A percentile compares a stretch with the other conserved stretches of the same genome.
Evolutionary conservation across 768 basidiomycete genomes (phyloP).

Genomic region (Jaapia argillacea): DNA sequence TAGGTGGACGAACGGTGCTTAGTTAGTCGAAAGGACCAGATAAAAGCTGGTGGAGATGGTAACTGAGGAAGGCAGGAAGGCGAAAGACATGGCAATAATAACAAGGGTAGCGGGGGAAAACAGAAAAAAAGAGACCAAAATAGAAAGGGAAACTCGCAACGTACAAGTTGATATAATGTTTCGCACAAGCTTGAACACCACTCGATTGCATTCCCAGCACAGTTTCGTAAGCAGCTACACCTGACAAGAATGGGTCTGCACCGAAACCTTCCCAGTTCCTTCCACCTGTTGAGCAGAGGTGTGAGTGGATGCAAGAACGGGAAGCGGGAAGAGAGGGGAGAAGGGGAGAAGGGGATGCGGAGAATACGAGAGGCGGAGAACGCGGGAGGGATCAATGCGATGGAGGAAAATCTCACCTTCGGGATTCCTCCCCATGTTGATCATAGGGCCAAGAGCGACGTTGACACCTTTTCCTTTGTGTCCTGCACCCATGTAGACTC

Average conservation of each 20-base stretch:
- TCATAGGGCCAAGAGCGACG: conserved; percentile 71
- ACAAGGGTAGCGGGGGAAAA: background rate
- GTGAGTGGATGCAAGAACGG: conserved; percentile 18
- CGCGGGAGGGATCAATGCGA: background rate
- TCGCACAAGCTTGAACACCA: conserved; percentile 83
- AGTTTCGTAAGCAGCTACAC: conserved; percentile 72
- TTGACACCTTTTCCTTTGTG: conserved; percentile 79
- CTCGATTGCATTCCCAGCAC: conserved; percentile 69
- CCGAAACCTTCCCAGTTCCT: conserved; percentile 95
- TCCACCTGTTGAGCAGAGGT: conserved; percentile 56
- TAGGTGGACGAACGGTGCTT: too few species aligned
- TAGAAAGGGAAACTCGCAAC: conserved; percentile 11
- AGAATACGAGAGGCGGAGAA: background rate
- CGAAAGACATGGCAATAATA: too few species aligned
- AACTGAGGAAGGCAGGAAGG: too few species aligned
- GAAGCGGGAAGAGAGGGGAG: background rate
- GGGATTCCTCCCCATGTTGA: conserved; percentile 72
- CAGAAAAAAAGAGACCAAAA: background rate
- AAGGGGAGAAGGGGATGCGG: background rate
- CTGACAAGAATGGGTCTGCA: conserved; percentile 76
- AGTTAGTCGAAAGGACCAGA: too few species aligned
- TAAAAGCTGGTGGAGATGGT: too few species aligned
- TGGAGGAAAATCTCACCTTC: conserved; percentile 47
- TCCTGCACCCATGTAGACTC: conserved; percentile 72
- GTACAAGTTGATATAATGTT: conserved; percentile 73